phyloP scores from a whole-genome alignment of 768 basidiomycete genomes.

The Xerocomellus chrysenteron region DNA sequence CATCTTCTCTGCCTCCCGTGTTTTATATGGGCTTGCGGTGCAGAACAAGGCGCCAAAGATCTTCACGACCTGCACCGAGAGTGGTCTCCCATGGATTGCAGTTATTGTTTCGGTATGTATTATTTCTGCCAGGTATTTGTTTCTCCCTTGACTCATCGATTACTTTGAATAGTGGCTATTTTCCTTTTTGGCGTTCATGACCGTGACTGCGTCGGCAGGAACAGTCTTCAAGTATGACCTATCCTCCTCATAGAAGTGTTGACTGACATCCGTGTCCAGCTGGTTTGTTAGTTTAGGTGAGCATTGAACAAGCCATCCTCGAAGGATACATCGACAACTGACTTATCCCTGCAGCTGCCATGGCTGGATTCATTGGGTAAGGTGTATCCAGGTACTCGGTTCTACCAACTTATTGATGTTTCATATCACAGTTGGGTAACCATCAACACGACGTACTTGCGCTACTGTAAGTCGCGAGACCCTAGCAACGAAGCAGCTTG shows the following conservation, averaged over 20 bases:
- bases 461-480: slow-evolving; percentile 51
- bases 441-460: slow-evolving; percentile 71
- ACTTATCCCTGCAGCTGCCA: slow-evolving; percentile 37
- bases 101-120: slow-evolving; percentile 29
- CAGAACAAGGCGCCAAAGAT: slow-evolving; percentile 51
- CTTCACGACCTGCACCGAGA: slow-evolving; percentile 45
- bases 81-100: slow-evolving; percentile 49
- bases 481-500: slow-evolving; percentile 34
- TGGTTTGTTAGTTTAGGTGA: slow-evolving; percentile 68
- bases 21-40: slow-evolving; percentile 46
- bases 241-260: slow-evolving; percentile 3
- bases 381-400: slow-evolving; percentile 13
- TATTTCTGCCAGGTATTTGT: neutral
- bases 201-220: slow-evolving; percentile 50
- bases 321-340: neutral
- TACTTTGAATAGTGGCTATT: slow-evolving; percentile 27
- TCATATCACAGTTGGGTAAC: slow-evolving; percentile 54
- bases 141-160: slow-evolving; percentile 15
- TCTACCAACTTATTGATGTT: slow-evolving; percentile 52
- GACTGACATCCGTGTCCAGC: slow-evolving; percentile 31
- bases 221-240: slow-evolving; percentile 32
- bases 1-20: slow-evolving; percentile 37
- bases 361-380: slow-evolving; percentile 59
- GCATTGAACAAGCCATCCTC: slow-evolving; percentile 6
- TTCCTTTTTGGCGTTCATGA: slow-evolving; percentile 66